A percentile compares a stretch with the other conserved stretches of the same genome.
phyloP scores from a whole-genome alignment of 1,284 basidiomycete species.

The Papiliotrema nemorosa region DNA sequence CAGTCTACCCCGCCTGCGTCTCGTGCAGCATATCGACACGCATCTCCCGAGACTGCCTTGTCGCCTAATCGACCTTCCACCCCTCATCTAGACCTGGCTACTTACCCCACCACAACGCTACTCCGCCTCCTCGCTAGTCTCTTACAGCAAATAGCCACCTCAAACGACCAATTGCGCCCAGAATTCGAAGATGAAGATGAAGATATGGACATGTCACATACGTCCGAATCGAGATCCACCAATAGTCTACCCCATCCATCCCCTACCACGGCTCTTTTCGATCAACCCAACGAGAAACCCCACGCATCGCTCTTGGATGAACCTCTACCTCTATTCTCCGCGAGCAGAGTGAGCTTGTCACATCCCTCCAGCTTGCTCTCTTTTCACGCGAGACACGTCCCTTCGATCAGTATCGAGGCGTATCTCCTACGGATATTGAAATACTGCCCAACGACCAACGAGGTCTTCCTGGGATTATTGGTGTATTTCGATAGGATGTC shows the following conservation, averaged over 20 bases:
- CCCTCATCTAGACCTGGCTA: slow-evolving; percentile 55
- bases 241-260: slow-evolving; percentile 17
- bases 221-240: slow-evolving; percentile 2
- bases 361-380: slow-evolving; percentile 80
- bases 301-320: slow-evolving; percentile 51
- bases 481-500: slow-evolving; percentile 92
- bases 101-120: slow-evolving; percentile 61
- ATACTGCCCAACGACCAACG: slow-evolving; percentile 97
- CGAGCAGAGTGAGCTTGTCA: slow-evolving; percentile 70
- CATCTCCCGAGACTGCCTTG: slow-evolving; percentile 17
- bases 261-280: slow-evolving; percentile 38
- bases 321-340: slow-evolving; percentile 62
- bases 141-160: slow-evolving; percentile 84
- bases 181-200: slow-evolving; percentile 29
- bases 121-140: slow-evolving; percentile 84
- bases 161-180: slow-evolving; percentile 66
- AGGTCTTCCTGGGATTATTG: slow-evolving; percentile 88
- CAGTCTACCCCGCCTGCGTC: neutral
- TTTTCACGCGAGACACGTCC: slow-evolving; percentile 93
- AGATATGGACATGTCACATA: slow-evolving; percentile 8
- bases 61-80: slow-evolving; percentile 3
- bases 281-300: neutral
- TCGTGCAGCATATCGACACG: slow-evolving; percentile 6
- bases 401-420: slow-evolving; percentile 88
- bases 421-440: slow-evolving; percentile 94